These are phyloP conservation scores for Chromosphaera perkinsii DNA, from an alignment of 208 protist genomes.

Conservation along the genomic window DNA sequence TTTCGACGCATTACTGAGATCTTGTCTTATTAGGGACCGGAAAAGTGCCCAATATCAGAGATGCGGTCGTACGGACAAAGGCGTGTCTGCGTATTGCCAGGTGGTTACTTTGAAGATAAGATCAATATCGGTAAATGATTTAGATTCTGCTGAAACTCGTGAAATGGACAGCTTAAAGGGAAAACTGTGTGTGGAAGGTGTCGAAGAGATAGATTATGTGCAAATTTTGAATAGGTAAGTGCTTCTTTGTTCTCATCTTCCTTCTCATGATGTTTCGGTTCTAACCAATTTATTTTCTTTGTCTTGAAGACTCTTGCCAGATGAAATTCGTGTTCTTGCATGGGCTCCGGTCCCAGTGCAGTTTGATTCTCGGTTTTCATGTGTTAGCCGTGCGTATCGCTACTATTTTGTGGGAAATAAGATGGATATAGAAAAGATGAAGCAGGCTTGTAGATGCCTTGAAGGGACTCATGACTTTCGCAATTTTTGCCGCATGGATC, in stretches of 20 bases:
- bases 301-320: conserved; percentile 75
- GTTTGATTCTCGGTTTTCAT: conserved; percentile 32
- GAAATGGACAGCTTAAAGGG: too few species aligned
- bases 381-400: conserved; percentile 28
- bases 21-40: conserved; percentile 42
- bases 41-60: conserved; percentile 46
- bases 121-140: background rate
- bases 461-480: conserved; percentile 90
- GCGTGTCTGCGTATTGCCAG: conserved; percentile 71
- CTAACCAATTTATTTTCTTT: background rate
- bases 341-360: conserved; percentile 69
- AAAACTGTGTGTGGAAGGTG: too few species aligned
- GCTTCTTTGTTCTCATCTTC: too few species aligned
- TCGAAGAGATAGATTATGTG: too few species aligned
- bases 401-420: conserved; percentile 56
- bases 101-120: conserved; percentile 18
- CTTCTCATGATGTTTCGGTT: too few species aligned
- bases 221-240: too few species aligned
- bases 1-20: conserved; percentile 50
- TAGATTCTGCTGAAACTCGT: too few species aligned
- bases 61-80: conserved; percentile 78
- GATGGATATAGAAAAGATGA: conserved; percentile 75
- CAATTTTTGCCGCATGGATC: conserved; percentile 90
- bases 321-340: conserved; percentile 81
- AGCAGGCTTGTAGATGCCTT: conserved; percentile 66